Percentiles rank a stretch among this genome's conserved stretches.
These are phyloP conservation scores for Nitzschia sp. DNA, from an alignment of 108 stramenopile species.

Conservation along the genomic window DNA sequence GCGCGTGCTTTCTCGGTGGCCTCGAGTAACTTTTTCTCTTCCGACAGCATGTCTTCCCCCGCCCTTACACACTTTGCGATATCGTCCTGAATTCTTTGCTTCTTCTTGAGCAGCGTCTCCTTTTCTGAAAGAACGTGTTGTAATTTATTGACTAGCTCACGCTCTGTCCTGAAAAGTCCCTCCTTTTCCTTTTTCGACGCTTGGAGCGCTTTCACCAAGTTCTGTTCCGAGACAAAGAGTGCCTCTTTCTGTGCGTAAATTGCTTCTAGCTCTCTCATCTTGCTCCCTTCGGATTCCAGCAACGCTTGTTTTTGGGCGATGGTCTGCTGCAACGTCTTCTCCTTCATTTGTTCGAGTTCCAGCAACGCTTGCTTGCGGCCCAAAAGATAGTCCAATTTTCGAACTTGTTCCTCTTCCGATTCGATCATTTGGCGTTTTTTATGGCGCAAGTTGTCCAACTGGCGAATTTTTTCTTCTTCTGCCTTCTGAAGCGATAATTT, in stretches of 20 bases:
- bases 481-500: background rate
- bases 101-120: constrained; percentile 2
- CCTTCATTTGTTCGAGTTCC: constrained; percentile 30
- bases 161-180: constrained; percentile 6
- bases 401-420: constrained; percentile 18
- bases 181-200: constrained; percentile 19
- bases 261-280: constrained; percentile 20
- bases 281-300: constrained; percentile 16
- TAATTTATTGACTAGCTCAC: constrained; percentile 3
- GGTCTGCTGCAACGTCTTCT: constrained; percentile 27
- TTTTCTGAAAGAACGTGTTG: constrained; percentile 5
- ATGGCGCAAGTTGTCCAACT: background rate
- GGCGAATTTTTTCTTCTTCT: constrained; percentile 6
- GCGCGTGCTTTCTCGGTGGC: background rate
- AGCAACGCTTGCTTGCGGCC: constrained; percentile 29
- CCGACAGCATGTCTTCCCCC: background rate
- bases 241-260: constrained; percentile 13
- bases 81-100: constrained; percentile 6
- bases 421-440: constrained; percentile 10
- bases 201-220: constrained; percentile 2
- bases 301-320: constrained; percentile 23
- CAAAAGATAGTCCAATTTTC: constrained; percentile 18
- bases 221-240: constrained; percentile 3
- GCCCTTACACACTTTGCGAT: background rate
- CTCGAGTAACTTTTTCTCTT: background rate